Evolutionary conservation across 2,329 filamentous ascomycete species (phyloP), one percentile per base, ranked within the genome.

Genomic region (Verticillium isaacii): DNA sequence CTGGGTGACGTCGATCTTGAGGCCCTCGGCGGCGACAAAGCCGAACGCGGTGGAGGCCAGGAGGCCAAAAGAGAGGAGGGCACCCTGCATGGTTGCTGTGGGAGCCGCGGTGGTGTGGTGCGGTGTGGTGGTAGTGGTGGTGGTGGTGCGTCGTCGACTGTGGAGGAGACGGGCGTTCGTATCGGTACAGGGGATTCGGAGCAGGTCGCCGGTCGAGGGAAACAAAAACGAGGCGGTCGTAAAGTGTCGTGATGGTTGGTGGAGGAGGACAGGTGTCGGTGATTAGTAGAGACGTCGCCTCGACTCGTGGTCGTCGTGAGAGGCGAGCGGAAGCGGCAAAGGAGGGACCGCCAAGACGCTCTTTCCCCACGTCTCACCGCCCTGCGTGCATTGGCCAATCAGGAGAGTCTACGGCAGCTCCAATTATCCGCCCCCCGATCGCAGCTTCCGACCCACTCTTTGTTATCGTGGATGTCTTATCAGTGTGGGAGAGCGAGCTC

Each of bases 1-100:
- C 63, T 87, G 82, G 59, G 88, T 90, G 67, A 91, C 87, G 67
- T 96, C 87, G 73, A 97, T 91, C 76, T 90, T 85, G 68, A 97
- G 85, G 68, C 89, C 85, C 63, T 81, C 75, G 59, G 80, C 79
- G 63, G 85, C 82, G 65, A 86, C 77, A 64, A 77, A 74, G 67
- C 81, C 77, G 64, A 81, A 71, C 63, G 80, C 80, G 64, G 80
- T 76, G 61, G 82, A 82, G 67, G 82, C 81, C 63, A 85, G 71
- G 57, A 82, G 76, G 65, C 80, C 80, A 41, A 86, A 70, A 55
- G 77, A 76, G 62, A 83, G 65, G 57, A 83, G 66, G 62, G 82
- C 66, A 61, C 74, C 69, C 72, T 82, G 80, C 84, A 86, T 87
- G 37, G 66, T 80, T 68, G 63, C 57, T 61, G n/a, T 34, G 34